A percentile compares a stretch with the other conserved stretches of the same genome.
phyloP scores from a whole-genome alignment of 75 land plant genomes.

The Picea glauca region DNA sequence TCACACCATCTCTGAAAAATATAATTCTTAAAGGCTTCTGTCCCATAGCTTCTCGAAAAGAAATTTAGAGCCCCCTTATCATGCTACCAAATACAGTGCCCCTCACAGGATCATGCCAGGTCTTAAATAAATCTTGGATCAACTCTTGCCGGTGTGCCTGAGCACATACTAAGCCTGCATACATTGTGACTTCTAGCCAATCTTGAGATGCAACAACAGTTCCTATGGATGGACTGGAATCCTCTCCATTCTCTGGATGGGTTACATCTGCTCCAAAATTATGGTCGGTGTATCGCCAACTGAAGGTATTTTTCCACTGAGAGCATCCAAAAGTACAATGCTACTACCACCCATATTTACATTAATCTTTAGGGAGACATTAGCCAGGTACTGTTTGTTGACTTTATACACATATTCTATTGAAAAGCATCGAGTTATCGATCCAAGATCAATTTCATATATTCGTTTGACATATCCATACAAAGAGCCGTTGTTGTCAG shows the following conservation, averaged over 20 bases:
- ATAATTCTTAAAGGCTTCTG: slow-evolving; percentile 84
- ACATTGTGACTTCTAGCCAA: too few relatives aligned
- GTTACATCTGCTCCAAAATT: slow-evolving; percentile 94
- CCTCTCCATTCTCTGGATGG: slow-evolving; percentile 93
- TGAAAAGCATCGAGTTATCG: too few relatives aligned
- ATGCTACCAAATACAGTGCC: slow-evolving; percentile 58
- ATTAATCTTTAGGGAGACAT: too few relatives aligned
- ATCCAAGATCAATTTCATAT: slow-evolving; percentile 79
- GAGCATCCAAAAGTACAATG: too few relatives aligned
- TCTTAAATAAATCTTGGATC: slow-evolving; percentile 72
- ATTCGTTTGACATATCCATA: slow-evolving; percentile 73
- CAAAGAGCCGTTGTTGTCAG: too few relatives aligned
- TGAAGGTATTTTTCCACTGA: slow-evolving; percentile 48
- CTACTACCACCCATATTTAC: neutral
- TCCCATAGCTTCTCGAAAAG: slow-evolving; percentile 82
- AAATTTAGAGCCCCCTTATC: slow-evolving; percentile 88
- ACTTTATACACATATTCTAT: too few relatives aligned
- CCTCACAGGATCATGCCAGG: slow-evolving; percentile 70
- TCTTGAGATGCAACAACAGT: slow-evolving; percentile 53
- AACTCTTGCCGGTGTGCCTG: too few relatives aligned
- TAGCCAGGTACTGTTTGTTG: too few relatives aligned
- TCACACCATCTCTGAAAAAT: slow-evolving; percentile 95
- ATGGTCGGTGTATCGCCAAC: slow-evolving; percentile 88
- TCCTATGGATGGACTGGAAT: slow-evolving; percentile 60
- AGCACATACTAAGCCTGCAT: too few relatives aligned